phyloP scores from a whole-genome alignment of 1,139 yeast species.

The Geotrichum bryndzae region DNA sequence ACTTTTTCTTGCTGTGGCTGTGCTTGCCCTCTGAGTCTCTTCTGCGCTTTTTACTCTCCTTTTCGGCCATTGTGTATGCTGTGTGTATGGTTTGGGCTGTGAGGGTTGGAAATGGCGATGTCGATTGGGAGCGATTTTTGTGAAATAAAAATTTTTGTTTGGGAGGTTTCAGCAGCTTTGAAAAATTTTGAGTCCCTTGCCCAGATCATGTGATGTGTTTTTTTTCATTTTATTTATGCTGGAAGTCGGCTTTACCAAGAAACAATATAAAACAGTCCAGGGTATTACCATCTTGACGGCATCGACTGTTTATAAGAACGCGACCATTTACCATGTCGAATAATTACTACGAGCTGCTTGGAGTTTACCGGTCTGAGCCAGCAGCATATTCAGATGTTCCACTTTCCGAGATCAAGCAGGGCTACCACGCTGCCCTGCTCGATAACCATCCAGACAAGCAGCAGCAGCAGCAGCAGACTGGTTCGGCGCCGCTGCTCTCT shows the following conservation, averaged over 20 bases:
- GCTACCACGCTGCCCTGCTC: conserved; percentile 57
- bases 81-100: not conserved
- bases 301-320: not conserved
- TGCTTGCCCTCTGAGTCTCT: not conserved
- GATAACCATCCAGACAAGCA: conserved; percentile 72
- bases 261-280: not conserved
- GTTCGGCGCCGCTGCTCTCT: not conserved
- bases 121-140: not conserved
- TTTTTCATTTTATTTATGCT: not conserved
- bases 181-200: conserved; percentile 4
- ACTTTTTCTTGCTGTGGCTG: not conserved
- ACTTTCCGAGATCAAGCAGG: conserved; percentile 46
- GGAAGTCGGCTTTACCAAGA: not conserved
- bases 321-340: not conserved
- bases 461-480: conserved; percentile 31
- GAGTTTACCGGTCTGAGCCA: conserved; percentile 30
- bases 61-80: conserved; percentile 14
- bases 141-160: conserved; percentile 1
- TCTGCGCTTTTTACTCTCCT: conserved; percentile 17
- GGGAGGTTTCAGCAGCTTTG: not conserved
- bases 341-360: conserved; percentile 48
- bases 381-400: conserved; percentile 33
- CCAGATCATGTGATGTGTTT: not conserved
- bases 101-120: not conserved
- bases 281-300: not conserved